Percentiles rank a stretch among this genome's conserved stretches.
Evolutionary conservation across 441 rosid genomes (phyloP).

Genomic region (Erodium trifolium): DNA sequence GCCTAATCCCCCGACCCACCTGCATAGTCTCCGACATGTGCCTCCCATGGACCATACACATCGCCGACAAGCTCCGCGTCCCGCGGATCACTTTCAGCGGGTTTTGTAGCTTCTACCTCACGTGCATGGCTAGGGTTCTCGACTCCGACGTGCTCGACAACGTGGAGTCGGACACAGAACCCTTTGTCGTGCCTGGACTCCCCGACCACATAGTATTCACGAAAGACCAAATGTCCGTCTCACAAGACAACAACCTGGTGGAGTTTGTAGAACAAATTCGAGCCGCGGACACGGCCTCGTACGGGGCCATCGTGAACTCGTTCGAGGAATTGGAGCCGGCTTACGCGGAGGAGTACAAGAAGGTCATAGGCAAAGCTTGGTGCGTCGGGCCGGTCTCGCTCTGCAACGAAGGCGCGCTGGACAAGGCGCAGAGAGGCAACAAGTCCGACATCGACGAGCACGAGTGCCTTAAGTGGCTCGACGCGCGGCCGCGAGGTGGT

Average conservation of each 20-base stretch:
- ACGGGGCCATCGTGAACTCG: conserved; percentile 18
- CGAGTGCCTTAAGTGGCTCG: conserved; percentile 29
- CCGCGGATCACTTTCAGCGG: conserved; percentile 36
- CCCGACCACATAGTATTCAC: conserved; percentile 37
- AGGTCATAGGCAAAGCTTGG: conserved; percentile 24
- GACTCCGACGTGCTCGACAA: conserved; percentile 17
- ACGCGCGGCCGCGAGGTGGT: conserved; percentile 19
- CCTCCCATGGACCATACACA: conserved; percentile 18
- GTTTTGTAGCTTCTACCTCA: conserved; percentile 26
- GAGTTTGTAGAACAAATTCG: conserved; percentile 20
- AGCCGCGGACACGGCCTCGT: conserved; percentile 15
- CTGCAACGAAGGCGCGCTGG: conserved; percentile 20
- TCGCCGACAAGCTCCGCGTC: conserved; percentile 30
- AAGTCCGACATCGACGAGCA: conserved; percentile 17
- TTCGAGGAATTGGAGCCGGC: conserved; percentile 34
- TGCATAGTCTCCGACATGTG: conserved; percentile 32
- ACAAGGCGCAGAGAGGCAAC: conserved; percentile 31
- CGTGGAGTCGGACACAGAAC: conserved; percentile 20
- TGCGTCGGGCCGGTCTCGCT: conserved; percentile 36
- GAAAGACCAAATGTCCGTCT: conserved; percentile 24
- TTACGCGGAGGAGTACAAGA: conserved; percentile 20
- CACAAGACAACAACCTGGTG: conserved; percentile 17
- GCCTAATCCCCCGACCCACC: conserved; percentile 22
- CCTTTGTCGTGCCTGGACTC: conserved; percentile 40
- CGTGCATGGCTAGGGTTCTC: conserved; percentile 15